Conservation (phyloP, 495 filamentous ascomycete species). For the Aspergillus diversus region DNA sequence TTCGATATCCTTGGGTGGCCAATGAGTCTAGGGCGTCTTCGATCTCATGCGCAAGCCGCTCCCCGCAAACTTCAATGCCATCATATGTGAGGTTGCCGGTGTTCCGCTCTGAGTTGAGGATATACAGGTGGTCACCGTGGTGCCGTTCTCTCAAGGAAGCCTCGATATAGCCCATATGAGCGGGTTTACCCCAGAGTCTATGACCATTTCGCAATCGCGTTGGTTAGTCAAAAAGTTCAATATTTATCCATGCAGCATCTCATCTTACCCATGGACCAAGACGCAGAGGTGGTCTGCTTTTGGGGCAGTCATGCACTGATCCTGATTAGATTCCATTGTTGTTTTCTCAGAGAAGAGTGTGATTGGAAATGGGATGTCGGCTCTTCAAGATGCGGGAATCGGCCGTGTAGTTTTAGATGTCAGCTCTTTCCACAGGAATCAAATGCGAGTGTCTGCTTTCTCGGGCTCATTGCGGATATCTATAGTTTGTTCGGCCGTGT, state of each 20-base stretch:
- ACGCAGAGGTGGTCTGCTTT: conserved; percentile 79
- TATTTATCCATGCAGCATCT: neutral
- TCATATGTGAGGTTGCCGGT: conserved; percentile 87
- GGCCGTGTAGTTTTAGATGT: neutral
- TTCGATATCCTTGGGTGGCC: conserved; percentile 62
- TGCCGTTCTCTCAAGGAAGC: conserved; percentile 67
- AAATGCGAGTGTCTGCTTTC: neutral
- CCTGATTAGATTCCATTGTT: conserved; percentile 23
- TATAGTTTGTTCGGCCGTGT: neutral
- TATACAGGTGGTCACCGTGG: conserved; percentile 65
- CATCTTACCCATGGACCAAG: conserved; percentile 89
- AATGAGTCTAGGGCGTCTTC: conserved; percentile 78
- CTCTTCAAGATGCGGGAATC: neutral
- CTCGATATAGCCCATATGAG: conserved; percentile 75
- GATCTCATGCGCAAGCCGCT: conserved; percentile 85
- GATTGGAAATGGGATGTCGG: too few relatives aligned
- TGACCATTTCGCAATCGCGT: neutral
- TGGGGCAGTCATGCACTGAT: conserved; percentile 20
- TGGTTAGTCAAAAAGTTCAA: neutral
- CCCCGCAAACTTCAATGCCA: conserved; percentile 87
- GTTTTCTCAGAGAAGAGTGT: neutral
- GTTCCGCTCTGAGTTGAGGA: conserved; percentile 80
- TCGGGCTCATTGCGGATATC: neutral
- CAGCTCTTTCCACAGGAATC: neutral
- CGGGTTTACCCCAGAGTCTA: conserved; percentile 91